Evolutionary conservation across 2,329 filamentous ascomycete species (phyloP), one percentile per base, ranked within the genome.

Genomic region (Talaromyces rugulosus): DNA sequence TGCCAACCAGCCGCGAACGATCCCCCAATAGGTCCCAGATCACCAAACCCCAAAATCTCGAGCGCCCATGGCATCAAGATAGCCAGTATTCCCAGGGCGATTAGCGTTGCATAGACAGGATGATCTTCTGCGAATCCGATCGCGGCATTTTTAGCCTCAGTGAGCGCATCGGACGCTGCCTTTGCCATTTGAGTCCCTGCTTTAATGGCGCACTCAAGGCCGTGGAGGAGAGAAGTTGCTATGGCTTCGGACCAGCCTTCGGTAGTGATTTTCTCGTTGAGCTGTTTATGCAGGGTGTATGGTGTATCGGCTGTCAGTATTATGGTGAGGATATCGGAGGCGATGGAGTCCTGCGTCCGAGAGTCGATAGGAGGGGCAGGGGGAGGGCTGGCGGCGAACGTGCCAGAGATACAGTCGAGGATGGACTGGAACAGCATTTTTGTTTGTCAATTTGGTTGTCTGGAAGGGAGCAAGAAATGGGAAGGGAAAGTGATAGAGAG

Each of bases 1-100:
- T 79, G 74, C 76, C 78, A 81, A 64, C 64, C 67, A 1, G 77
- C 72, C 8, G 78, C 79, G 14, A 42, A n/a, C n/a, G 36, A 42
- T 6, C 36, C 36, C 12, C 16, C 36, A n/a, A 42, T 42, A 6
- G n/a, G 12, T n/a, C 36, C 36, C 12, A 42, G 36, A 4, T 42
- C 36, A 42, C 36, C 36, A n/a, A 42, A 42, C 14, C 36, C 36
- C 14, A 42, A n/a, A n/a, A 42, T 42, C n/a, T 42, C 36, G 6
- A 42, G 36, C 36, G 36, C 6, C 36, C 36, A 42, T 42, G 36
- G 36, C 36, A 42, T 16, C 12, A 42, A n/a, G 36, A 42, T 42
- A 3, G 36, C 12, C n/a, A 42, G 12, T 14, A 42, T 42, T 14
- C 36, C 36, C n/a, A 42, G 36, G 14, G 36, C 36, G 12, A 42